A percentile compares a stretch with the other conserved stretches of the same genome.
Evolutionary conservation across 2,329 filamentous ascomycete species (phyloP).

Genomic region (Hysterium pulicare): DNA sequence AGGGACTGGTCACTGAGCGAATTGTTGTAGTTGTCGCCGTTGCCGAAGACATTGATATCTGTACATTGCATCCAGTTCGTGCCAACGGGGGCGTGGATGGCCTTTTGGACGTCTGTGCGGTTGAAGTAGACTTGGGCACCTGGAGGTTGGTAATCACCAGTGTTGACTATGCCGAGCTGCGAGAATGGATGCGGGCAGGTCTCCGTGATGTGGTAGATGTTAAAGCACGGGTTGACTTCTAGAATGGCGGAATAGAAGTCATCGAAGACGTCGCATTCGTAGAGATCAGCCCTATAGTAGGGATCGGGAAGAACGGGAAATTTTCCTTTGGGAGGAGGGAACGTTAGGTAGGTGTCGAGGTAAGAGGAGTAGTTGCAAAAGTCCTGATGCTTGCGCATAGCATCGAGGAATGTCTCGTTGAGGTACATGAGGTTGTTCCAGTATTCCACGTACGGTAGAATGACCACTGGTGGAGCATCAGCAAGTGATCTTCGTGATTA

Average conservation of each 20-base stretch:
- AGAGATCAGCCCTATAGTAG: slow-evolving; percentile 11
- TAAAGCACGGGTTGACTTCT: slow-evolving; percentile 50
- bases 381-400: slow-evolving; percentile 30
- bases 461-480: slow-evolving; percentile 17
- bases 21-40: slow-evolving; percentile 20
- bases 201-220: slow-evolving; percentile 47
- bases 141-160: slow-evolving; percentile 38
- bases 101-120: slow-evolving; percentile 49
- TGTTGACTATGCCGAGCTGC: slow-evolving; percentile 37
- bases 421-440: slow-evolving; percentile 42
- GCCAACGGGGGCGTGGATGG: slow-evolving; percentile 46
- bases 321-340: slow-evolving; percentile 29
- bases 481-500: not conserved
- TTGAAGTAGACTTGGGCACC: slow-evolving; percentile 49
- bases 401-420: slow-evolving; percentile 41
- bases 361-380: slow-evolving; percentile 38
- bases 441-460: slow-evolving; percentile 36
- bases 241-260: slow-evolving; percentile 38
- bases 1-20: slow-evolving; percentile 30
- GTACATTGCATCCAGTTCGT: slow-evolving; percentile 44
- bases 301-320: slow-evolving; percentile 29
- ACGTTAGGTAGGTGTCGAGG: slow-evolving; percentile 28
- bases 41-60: slow-evolving; percentile 41
- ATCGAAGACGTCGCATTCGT: slow-evolving; percentile 40
- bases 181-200: slow-evolving; percentile 44